These are phyloP conservation scores for Pezicula carpinea DNA, from an alignment of 2,329 filamentous ascomycete species.

Conservation along the genomic window DNA sequence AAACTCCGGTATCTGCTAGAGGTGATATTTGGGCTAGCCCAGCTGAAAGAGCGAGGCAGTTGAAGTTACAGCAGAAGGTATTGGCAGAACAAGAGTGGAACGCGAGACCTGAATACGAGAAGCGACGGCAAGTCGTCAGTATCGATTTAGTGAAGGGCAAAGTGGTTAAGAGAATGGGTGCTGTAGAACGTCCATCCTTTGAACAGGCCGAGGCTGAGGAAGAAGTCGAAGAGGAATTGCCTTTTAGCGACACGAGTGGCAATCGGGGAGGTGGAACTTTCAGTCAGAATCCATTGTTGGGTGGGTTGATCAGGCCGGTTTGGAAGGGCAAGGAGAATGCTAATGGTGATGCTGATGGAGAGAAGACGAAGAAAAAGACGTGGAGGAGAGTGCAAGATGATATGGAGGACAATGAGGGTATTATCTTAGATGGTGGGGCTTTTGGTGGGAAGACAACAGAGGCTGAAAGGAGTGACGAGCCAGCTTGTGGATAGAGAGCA, in stretches of 20 bases:
- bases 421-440: conserved; percentile 35
- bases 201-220: conserved; percentile 16
- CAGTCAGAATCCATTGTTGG: conserved; percentile 30
- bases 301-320: conserved; percentile 29
- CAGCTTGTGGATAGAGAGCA: conserved; percentile 16
- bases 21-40: conserved; percentile 64
- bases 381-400: conserved; percentile 38
- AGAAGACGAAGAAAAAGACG: conserved; percentile 26
- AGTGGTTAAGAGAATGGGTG: conserved; percentile 35
- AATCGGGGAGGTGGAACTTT: conserved; percentile 25
- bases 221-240: conserved; percentile 17
- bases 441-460: conserved; percentile 20
- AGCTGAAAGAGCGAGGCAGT: conserved; percentile 59
- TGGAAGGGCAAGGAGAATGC: conserved; percentile 27
- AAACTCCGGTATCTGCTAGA: conserved; percentile 49
- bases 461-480: conserved; percentile 19
- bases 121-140: conserved; percentile 62
- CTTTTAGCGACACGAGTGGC: conserved; percentile 10
- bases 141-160: conserved; percentile 64
- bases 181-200: conserved; percentile 21
- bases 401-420: conserved; percentile 34
- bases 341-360: conserved; percentile 21
- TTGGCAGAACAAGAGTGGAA: conserved; percentile 65
- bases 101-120: conserved; percentile 65
- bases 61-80: conserved; percentile 66